Evolutionary conservation across 1,284 basidiomycete genomes (phyloP).

Genomic region (Leccinum glutinopallens): DNA sequence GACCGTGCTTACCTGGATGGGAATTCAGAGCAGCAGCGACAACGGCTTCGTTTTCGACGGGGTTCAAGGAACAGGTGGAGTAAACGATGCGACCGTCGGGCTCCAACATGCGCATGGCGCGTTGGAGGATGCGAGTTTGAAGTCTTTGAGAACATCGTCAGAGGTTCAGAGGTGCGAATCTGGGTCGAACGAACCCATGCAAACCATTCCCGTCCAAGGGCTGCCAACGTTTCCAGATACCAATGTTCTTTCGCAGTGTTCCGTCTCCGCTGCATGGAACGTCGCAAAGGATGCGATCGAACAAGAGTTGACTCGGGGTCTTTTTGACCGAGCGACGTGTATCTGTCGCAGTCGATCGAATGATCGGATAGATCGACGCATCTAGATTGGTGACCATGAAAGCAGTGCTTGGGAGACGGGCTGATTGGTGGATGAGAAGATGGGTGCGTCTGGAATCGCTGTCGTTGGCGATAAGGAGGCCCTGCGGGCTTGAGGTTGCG

Average conservation of each 20-base stretch:
- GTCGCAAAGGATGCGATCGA: constrained; percentile 95
- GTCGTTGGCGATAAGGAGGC: constrained; percentile 88
- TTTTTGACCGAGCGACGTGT: constrained; percentile 29
- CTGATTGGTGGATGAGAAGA: constrained; percentile 97
- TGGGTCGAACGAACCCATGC: constrained; percentile 63
- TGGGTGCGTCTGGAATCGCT: constrained; percentile 94
- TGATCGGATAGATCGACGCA: constrained; percentile 84
- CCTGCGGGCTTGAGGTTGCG: constrained; percentile 67
- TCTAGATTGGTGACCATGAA: constrained; percentile 97
- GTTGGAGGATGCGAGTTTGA: constrained; percentile 89
- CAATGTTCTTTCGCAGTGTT: constrained; percentile 92
- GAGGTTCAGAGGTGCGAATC: neutral
- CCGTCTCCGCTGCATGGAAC: constrained; percentile 99
- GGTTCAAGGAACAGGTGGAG: constrained; percentile 98
- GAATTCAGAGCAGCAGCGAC: constrained; percentile 81
- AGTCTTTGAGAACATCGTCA: constrained; percentile 50
- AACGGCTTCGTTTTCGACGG: constrained; percentile 97
- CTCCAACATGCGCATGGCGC: constrained; percentile 90
- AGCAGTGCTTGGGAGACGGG: constrained; percentile 89
- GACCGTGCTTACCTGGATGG: constrained; percentile 54
- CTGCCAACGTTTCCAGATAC: constrained; percentile 95
- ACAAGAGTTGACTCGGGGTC: constrained; percentile 58
- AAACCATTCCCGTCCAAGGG: constrained; percentile 89
- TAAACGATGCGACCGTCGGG: constrained; percentile 92
- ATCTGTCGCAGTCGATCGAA: constrained; percentile 45